These are phyloP conservation scores for Myrica gale DNA, from an alignment of 306 rosid species.

Conservation along the genomic window DNA sequence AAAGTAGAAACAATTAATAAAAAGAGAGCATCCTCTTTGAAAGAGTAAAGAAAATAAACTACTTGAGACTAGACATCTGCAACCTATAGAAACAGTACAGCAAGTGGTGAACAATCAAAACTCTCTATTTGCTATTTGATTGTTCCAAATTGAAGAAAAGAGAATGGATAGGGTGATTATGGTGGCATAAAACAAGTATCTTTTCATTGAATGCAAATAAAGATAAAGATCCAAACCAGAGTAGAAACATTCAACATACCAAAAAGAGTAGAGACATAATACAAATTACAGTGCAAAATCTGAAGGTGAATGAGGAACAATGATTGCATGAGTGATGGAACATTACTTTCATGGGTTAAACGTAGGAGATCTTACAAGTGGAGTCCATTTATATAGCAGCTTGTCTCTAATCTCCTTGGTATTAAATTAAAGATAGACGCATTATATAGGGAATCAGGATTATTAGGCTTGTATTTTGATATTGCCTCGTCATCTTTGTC, in stretches of 20 bases:
- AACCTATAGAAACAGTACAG: no score
- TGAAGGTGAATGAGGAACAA: neutral
- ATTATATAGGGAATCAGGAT: neutral
- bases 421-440: no score
- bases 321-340: neutral
- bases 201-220: neutral
- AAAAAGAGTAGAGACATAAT: no score
- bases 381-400: neutral
- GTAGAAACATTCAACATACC: neutral
- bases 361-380: neutral
- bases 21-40: no score
- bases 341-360: neutral
- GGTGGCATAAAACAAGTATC: neutral
- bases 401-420: neutral
- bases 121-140: neutral
- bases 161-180: neutral
- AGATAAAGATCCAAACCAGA: constrained; percentile 1
- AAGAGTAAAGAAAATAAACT: no score
- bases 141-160: neutral
- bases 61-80: no score
- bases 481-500: neutral
- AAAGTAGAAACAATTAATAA: neutral
- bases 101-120: no score
- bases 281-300: neutral
- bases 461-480: neutral